Evolutionary conservation across 75 land plant genomes (phyloP).

Genomic region (Ceratopteris richardii): DNA sequence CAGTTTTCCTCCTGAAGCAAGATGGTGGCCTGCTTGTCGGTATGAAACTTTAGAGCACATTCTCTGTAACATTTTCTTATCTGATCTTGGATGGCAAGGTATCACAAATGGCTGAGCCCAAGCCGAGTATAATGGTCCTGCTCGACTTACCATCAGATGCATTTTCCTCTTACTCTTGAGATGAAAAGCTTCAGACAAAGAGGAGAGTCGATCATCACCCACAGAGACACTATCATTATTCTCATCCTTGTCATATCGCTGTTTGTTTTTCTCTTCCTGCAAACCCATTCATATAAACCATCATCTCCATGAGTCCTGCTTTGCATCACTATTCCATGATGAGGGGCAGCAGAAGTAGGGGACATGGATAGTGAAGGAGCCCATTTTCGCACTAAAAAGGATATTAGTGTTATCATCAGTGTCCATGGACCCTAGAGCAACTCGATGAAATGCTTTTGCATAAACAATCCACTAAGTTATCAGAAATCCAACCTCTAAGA

Average conservation of each 20-base stretch:
- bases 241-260: constrained; percentile 15
- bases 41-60: constrained; percentile 80
- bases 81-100: constrained; percentile 89
- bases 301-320: no score
- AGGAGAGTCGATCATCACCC: constrained; percentile 27
- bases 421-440: no score
- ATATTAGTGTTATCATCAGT: no score
- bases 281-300: no score
- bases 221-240: constrained; percentile 27
- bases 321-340: no score
- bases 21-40: constrained; percentile 88
- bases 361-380: no score
- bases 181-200: constrained; percentile 62
- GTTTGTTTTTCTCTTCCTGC: no score
- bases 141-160: constrained; percentile 41
- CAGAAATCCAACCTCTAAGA: no score
- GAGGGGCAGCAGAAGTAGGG: no score
- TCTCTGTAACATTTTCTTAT: constrained; percentile 83
- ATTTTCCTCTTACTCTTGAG: constrained; percentile 85
- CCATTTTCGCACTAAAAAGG: no score
- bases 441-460: no score
- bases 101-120: constrained; percentile 73
- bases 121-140: constrained; percentile 92
- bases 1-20: constrained; percentile 79
- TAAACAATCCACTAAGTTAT: no score